Base-by-base conservation (phyloP, 768 basidiomycete genomes). In the Udeniomyces megalosporus region DNA sequence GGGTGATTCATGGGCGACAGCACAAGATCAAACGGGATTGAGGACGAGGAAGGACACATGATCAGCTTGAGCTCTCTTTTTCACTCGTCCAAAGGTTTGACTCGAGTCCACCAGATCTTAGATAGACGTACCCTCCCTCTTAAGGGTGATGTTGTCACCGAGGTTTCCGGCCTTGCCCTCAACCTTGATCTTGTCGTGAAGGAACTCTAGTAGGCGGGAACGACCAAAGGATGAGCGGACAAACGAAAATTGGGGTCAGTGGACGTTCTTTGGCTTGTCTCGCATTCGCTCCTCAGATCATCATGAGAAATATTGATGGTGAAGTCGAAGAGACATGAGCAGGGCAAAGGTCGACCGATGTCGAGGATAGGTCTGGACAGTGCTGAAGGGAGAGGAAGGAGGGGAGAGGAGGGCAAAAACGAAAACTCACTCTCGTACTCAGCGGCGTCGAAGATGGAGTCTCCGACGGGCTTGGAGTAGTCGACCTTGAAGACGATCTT, bases 151-250 rank as follows among this genome's bases (percentile, higher is more conserved):
- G 68, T 77, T 84, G 55, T 97, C 93, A 47, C 87, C 88, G 63
- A 95, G 84, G 71, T 92, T 85, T 45, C 90, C 91, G 55, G 85
- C 79, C 79, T 91, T 91, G 50, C 86, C 86, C 61, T 89, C 61
- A 29, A 62, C 55, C 55, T 62, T 62, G 55, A 58, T 62, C 32
- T 46, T 46, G 61, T 62, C 88, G 55, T 62, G 55, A 14, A 58
- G 28, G 61, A 47, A 62, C 55, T 59, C 24, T 20, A 22, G n/a
- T 15, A 45, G 24, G 17, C 1, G 29, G 24, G 26, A 11, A 24
- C 3, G 28, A 12, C 4, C 3, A 38, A 31, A 17, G 53, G 1
- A n/a, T n/a, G 28, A 50, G 48, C 20, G 14, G 46, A 42, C 12
- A 48, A 35, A 46, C 47, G 45, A 47, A 15, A 45, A 26, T 17